A percentile compares a stretch with the other conserved stretches of the same genome.
phyloP scores from a whole-genome alignment of 2,329 filamentous ascomycete genomes.

The Fusarium fracticaudum region DNA sequence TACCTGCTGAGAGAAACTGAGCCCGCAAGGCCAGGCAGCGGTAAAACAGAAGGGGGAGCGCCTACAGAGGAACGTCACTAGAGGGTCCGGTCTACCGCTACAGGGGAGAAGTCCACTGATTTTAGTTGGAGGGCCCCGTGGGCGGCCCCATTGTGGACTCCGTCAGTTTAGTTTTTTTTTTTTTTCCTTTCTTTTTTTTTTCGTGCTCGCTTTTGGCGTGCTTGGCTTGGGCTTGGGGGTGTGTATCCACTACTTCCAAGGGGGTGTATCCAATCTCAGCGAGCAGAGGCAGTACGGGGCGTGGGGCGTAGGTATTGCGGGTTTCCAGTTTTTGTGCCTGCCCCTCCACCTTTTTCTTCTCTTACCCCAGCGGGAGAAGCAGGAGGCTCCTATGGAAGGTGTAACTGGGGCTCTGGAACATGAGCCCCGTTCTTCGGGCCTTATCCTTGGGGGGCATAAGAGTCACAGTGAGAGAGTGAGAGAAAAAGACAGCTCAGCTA shows the following conservation, averaged over 20 bases:
- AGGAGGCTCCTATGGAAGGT: slow-evolving; percentile 42
- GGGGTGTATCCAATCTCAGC: slow-evolving; percentile 19
- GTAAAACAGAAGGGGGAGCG: slow-evolving; percentile 39
- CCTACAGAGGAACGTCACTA: slow-evolving; percentile 29
- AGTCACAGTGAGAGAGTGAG: slow-evolving; percentile 10
- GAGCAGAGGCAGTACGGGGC: slow-evolving; percentile 22
- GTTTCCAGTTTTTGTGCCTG: slow-evolving; percentile 23
- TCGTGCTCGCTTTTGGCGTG: not conserved
- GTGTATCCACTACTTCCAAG: slow-evolving; percentile 3
- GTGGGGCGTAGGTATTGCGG: slow-evolving; percentile 26
- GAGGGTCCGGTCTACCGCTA: slow-evolving; percentile 32
- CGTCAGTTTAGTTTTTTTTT: not conserved
- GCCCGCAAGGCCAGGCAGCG: slow-evolving; percentile 33
- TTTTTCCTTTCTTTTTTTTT: not conserved
- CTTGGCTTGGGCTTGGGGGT: slow-evolving; percentile 5
- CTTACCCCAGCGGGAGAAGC: slow-evolving; percentile 43
- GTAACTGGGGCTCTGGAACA: slow-evolving; percentile 35
- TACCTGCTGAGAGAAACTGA: slow-evolving; percentile 42
- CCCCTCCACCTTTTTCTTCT: slow-evolving; percentile 37
- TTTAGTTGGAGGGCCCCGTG: slow-evolving; percentile 18
- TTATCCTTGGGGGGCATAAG: slow-evolving; percentile 36
- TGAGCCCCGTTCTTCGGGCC: slow-evolving; percentile 38
- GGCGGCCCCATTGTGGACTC: slow-evolving; percentile 30
- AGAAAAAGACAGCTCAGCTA: slow-evolving; percentile 20
- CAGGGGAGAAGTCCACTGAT: slow-evolving; percentile 24